A percentile compares a stretch with the other conserved stretches of the same genome.
Conservation (phyloP, 495 filamentous ascomycete genomes). For the Pseudoneurospora amorphoporcata region DNA sequence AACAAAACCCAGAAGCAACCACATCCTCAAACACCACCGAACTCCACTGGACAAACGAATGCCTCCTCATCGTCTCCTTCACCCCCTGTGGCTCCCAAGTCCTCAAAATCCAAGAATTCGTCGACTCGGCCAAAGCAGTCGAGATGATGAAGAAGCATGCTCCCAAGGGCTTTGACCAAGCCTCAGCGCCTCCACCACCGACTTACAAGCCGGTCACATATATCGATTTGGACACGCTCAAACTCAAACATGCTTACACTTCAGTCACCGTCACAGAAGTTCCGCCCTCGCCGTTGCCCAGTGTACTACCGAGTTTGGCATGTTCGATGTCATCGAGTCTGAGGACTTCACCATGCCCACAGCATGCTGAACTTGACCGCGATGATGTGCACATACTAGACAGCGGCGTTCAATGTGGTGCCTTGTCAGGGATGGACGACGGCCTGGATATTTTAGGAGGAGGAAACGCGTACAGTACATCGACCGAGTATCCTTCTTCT, state of each 20-base stretch:
- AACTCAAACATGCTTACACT: background rate
- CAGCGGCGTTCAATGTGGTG: background rate
- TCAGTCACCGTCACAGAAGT: background rate
- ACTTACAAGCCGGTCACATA: background rate
- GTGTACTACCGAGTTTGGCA: background rate
- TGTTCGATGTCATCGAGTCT: background rate
- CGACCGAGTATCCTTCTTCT: background rate
- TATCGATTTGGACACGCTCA: background rate
- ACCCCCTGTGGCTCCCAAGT: slow-evolving; percentile 20
- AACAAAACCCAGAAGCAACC: background rate
- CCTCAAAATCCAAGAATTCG: slow-evolving; percentile 26
- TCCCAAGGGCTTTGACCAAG: slow-evolving; percentile 15
- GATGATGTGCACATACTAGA: background rate
- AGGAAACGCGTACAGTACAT: background rate
- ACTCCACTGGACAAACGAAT: slow-evolving; percentile 29
- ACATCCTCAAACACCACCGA: background rate
- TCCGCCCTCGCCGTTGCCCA: background rate
- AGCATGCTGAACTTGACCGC: background rate
- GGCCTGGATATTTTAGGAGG: background rate
- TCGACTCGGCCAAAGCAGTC: slow-evolving; percentile 30
- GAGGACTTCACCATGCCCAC: background rate
- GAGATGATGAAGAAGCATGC: slow-evolving; percentile 27
- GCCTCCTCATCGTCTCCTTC: slow-evolving; percentile 27
- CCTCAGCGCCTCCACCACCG: background rate
- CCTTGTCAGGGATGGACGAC: background rate